Conservation (phyloP, 352 stramenopile genomes). For the Globisporangium spinosum region DNA sequence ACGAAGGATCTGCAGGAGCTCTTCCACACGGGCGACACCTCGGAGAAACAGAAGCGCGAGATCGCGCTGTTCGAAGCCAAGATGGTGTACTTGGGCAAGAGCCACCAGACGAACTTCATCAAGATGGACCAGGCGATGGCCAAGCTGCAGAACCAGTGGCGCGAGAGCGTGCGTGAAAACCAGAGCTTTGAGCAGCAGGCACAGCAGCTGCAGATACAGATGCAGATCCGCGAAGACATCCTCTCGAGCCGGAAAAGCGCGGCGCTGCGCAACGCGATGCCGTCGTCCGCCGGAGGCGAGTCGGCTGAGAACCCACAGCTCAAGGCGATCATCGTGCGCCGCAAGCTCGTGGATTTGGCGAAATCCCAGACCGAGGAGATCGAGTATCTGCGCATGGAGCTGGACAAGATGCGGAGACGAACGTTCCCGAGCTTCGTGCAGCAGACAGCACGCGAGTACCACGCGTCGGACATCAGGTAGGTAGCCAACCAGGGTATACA, state of each 20-base stretch:
- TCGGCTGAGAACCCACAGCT: constrained; percentile 36
- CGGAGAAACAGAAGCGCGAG: constrained; percentile 76
- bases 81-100: constrained; percentile 52
- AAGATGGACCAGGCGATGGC: constrained; percentile 55
- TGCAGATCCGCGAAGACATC: constrained; percentile 89
- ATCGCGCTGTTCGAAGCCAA: constrained; percentile 71
- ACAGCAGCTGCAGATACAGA: constrained; percentile 69
- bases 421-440: constrained; percentile 92
- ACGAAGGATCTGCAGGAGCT: constrained; percentile 92
- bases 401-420: constrained; percentile 87
- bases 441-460: constrained; percentile 31
- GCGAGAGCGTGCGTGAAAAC: constrained; percentile 81
- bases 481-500: background rate
- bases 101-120: constrained; percentile 55
- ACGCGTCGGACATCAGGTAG: constrained; percentile 22
- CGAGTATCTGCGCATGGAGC: constrained; percentile 82
- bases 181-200: constrained; percentile 70
- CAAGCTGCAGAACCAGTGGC: constrained; percentile 57
- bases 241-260: constrained; percentile 63
- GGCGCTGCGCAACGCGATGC: constrained; percentile 27
- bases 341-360: constrained; percentile 88
- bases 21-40: constrained; percentile 81
- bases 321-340: constrained; percentile 85
- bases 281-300: constrained; percentile 14
- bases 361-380: constrained; percentile 90